A percentile compares a stretch with the other conserved stretches of the same genome.
Evolutionary conservation across 208 protist genomes (phyloP).

Genomic region (Dictyostelium gargantuum): DNA sequence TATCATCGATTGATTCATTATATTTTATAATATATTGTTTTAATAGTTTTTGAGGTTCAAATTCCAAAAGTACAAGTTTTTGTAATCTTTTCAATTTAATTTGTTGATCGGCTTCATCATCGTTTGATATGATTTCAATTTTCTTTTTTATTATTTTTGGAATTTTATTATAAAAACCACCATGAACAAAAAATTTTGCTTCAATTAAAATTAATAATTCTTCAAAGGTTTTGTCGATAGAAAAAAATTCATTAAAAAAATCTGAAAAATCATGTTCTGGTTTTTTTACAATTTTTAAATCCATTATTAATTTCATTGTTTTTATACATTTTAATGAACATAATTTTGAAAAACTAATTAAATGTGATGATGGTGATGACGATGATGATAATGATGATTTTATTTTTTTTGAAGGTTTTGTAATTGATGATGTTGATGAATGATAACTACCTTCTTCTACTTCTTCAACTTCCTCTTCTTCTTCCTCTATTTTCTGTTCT

Average conservation of each 20-base stretch:
- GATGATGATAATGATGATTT: background rate
- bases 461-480: too few species aligned
- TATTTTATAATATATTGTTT: background rate
- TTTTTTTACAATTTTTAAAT: background rate
- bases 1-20: background rate
- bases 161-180: background rate
- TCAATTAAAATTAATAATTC: background rate
- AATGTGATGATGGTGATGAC: background rate
- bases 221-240: too few species aligned
- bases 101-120: background rate
- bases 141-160: background rate
- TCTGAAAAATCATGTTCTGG: background rate
- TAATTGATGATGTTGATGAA: background rate
- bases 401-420: background rate
- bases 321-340: too few species aligned
- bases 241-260: too few species aligned
- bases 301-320: background rate
- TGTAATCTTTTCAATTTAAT: background rate
- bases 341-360: too few species aligned
- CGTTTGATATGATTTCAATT: background rate
- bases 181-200: background rate
- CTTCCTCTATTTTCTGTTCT: too few species aligned
- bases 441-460: too few species aligned
- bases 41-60: background rate
- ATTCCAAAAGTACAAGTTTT: background rate